Evolutionary conservation across 305 asterid genomes (phyloP), one percentile per base, ranked within the genome.

Genomic region (Lippia alba): DNA sequence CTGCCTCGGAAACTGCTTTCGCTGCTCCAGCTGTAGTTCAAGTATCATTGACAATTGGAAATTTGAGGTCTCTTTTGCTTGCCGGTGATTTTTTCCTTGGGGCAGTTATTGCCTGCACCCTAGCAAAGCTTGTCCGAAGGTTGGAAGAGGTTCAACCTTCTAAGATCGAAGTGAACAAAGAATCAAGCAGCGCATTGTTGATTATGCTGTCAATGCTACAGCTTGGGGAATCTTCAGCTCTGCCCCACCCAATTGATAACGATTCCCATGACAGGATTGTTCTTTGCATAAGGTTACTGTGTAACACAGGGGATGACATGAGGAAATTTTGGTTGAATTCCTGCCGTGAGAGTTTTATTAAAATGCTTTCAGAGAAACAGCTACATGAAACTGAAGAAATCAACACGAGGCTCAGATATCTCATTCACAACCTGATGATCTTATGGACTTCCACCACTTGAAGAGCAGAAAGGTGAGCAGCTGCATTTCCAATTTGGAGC

Each of bases 61-160:
- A 89, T 74, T 82, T 94, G 89, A 86, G 99, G 82, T 89, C 99
- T 74, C 97, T 94, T 81, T 90, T 94, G 63, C 90, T 94, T 19
- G 82, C 94, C 69, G 99, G 99, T 40, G 99, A 91, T 67, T 94
- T 91, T 83, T 91, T 91, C 82, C 96, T 94, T 67, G 97, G 96
- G 53, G 96, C 99, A 49, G 96, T 91, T 81, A 77, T 91, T 74
- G 85, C 96, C 61, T 91, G 91, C 86, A 88, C 97, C 66, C 77
- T 89, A 20, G 81, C 97, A 24, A 94, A 94, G 84, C 96, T 94
- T 55, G 70, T 80, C 77, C 80, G 91, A 45, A 86, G 97, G 69
- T 74, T 94, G 81, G 96, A 89, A 79, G 97, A 94, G 78, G 97
- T 94, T 79, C 99, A 94, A 74, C 80, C 96, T 14, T 82, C 85